Conservation (phyloP, 306 rosid species). For the Dalbergia oliveri region DNA sequence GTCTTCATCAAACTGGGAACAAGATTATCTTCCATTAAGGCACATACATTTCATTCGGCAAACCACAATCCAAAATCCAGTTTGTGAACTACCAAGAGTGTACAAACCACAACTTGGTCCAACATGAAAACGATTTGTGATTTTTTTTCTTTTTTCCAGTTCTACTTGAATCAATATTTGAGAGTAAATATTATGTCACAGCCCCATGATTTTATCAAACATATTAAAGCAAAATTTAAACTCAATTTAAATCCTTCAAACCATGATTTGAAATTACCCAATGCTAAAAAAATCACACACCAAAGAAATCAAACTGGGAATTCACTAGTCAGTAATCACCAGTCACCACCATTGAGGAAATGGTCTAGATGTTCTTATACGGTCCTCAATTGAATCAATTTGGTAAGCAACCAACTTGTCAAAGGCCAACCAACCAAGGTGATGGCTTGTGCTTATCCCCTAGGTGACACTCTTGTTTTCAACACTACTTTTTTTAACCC, state of each 20-base stretch:
- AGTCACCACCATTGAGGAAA: constrained; percentile 36
- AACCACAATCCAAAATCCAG: constrained; percentile 1
- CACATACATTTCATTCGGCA: neutral
- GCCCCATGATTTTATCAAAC: no score
- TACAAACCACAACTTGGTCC: no score
- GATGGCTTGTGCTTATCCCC: constrained; percentile 44
- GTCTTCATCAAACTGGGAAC: constrained; percentile 17
- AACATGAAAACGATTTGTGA: no score
- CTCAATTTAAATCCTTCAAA: no score
- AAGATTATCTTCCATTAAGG: neutral
- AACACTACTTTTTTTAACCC: neutral
- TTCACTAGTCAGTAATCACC: neutral
- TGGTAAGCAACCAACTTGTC: constrained; percentile 29
- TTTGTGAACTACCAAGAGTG: constrained; percentile 25
- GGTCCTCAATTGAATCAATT: neutral
- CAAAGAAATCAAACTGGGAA: neutral
- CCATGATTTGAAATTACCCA: no score
- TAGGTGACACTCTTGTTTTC: constrained; percentile 5
- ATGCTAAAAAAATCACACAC: no score
- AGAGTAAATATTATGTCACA: no score
- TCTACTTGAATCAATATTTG: no score
- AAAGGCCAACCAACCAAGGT: constrained; percentile 28
- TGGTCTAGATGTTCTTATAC: neutral
- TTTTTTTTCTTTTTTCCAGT: no score
- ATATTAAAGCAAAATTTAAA: no score